These are phyloP conservation scores for Neonectria ditissima DNA, from an alignment of 2,329 filamentous ascomycete species.

Conservation along the genomic window DNA sequence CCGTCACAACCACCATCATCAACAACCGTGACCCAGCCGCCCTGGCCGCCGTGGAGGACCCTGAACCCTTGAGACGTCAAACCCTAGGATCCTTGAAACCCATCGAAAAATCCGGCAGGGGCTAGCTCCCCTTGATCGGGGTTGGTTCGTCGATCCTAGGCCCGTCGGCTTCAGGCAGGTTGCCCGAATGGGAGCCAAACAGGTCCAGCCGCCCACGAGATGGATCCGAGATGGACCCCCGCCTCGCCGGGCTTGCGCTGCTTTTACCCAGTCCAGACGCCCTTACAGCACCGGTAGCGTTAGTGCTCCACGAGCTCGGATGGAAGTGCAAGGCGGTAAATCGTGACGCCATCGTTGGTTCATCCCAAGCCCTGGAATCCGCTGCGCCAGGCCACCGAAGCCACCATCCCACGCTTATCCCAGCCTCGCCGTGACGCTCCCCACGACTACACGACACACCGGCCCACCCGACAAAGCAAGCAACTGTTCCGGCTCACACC, in stretches of 20 bases:
- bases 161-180: conserved; percentile 35
- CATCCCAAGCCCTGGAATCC: conserved; percentile 24
- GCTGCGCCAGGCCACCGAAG: conserved; percentile 16
- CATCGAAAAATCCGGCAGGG: conserved; percentile 35
- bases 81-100: conserved; percentile 12
- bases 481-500: conserved; percentile 38
- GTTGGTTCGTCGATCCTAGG: conserved; percentile 38
- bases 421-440: conserved; percentile 34
- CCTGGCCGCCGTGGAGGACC: conserved; percentile 12
- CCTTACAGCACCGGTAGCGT: conserved; percentile 14
- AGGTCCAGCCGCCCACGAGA: conserved; percentile 17
- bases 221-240: conserved; percentile 18
- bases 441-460: conserved; percentile 33
- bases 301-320: conserved; percentile 27
- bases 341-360: conserved; percentile 45
- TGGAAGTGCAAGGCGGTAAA: conserved; percentile 16
- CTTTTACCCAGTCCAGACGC: conserved; percentile 13
- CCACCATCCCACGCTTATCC: conserved; percentile 37
- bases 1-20: background rate
- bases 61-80: conserved; percentile 8
- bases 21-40: conserved; percentile 11
- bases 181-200: conserved; percentile 34
- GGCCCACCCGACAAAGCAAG: conserved; percentile 34
- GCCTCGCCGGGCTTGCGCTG: conserved; percentile 14
- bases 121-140: conserved; percentile 32